Evolutionary conservation across 1,139 yeast species (phyloP).

Genomic region (Debaryomyces fabryi): DNA sequence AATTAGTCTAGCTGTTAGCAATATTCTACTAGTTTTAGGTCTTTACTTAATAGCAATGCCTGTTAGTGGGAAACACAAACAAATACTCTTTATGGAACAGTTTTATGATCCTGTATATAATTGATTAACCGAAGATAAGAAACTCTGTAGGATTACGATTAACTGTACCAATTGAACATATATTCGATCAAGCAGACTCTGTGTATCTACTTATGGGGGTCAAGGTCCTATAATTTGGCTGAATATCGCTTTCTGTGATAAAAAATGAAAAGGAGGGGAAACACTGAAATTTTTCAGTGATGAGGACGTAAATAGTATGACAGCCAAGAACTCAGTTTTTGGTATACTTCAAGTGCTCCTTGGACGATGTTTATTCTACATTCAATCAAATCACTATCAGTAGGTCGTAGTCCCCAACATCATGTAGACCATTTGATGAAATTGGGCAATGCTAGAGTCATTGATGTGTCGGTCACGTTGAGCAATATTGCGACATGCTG

Average conservation of each 20-base stretch:
- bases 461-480: constrained; percentile 6
- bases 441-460: not conserved
- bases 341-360: not conserved
- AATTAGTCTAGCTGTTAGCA: not conserved
- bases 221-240: not conserved
- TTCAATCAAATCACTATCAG: not conserved
- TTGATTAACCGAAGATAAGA: not conserved
- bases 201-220: not conserved
- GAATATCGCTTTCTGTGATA: not conserved
- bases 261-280: not conserved
- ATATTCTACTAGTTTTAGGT: not conserved
- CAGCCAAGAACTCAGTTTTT: not conserved
- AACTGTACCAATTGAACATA: not conserved
- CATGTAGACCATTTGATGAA: not conserved
- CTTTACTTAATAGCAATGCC: not conserved
- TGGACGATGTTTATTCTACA: not conserved
- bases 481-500: constrained; percentile 7
- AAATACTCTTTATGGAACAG: not conserved
- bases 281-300: constrained; percentile 1
- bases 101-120: not conserved
- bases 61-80: constrained; percentile 4
- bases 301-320: constrained; percentile 3
- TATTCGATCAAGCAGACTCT: not conserved
- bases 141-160: not conserved
- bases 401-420: not conserved